Conservation (phyloP, 1,284 basidiomycete genomes). For the Ustilago shanxiensis region DNA sequence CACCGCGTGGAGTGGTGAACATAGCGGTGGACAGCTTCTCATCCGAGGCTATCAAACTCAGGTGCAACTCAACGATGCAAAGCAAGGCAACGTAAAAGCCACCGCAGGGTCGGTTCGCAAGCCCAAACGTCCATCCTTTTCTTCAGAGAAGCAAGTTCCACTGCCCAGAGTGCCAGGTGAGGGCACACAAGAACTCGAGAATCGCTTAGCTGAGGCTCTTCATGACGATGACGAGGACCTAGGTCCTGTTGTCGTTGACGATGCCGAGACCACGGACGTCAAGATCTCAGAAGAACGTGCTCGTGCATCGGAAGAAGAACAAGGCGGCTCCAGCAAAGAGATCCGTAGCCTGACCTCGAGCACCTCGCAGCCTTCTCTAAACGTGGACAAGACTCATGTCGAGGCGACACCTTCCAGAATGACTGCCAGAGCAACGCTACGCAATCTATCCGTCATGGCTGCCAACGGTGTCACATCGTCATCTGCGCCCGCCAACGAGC, state of each 20-base stretch:
- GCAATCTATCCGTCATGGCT: constrained; percentile 33
- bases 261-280: constrained; percentile 38
- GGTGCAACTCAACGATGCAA: constrained; percentile 33
- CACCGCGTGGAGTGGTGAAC: constrained; percentile 61
- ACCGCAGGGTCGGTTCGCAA: constrained; percentile 9
- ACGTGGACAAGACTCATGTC: constrained; percentile 42
- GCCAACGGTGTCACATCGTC: constrained; percentile 26
- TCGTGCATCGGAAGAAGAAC: background rate
- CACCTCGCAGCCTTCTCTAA: constrained; percentile 35
- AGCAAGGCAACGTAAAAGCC: constrained; percentile 17
- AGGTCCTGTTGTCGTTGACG: constrained; percentile 34
- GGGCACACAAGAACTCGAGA: constrained; percentile 30
- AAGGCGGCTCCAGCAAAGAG: background rate
- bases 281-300: constrained; percentile 21
- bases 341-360: constrained; percentile 18
- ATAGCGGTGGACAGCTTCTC: constrained; percentile 54
- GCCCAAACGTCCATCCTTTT: constrained; percentile 21
- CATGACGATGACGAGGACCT: constrained; percentile 6
- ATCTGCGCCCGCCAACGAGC: constrained; percentile 47
- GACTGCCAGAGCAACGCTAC: constrained; percentile 28
- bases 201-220: constrained; percentile 28
- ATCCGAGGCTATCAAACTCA: constrained; percentile 49
- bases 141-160: constrained; percentile 20
- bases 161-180: constrained; percentile 17
- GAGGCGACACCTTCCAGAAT: constrained; percentile 26